Conservation (phyloP, 169 alveolate species). For the Plasmodium gallinaceum region DNA sequence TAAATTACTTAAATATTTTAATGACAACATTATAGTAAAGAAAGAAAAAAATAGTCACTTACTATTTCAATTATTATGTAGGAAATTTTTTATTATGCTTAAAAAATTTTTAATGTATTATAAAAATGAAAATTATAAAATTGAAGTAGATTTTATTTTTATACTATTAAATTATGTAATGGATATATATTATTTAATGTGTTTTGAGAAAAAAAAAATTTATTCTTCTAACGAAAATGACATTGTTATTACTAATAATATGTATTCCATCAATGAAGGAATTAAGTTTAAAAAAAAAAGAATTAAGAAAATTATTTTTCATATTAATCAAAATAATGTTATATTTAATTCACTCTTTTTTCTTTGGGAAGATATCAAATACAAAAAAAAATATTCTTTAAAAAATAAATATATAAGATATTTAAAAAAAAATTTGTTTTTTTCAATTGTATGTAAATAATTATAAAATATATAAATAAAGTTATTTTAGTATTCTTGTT, state of each 20-base stretch:
- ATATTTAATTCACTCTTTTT: conserved; percentile 33
- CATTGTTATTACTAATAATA: conserved; percentile 10
- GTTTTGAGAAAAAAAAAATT: conserved; percentile 19
- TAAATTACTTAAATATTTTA: conserved; percentile 46
- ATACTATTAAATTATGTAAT: conserved; percentile 37
- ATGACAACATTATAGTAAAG: conserved; percentile 16
- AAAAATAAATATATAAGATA: conserved; percentile 28
- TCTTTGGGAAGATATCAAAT: conserved; percentile 58
- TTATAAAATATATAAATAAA: not conserved
- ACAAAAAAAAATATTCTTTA: conserved; percentile 14
- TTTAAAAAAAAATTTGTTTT: conserved; percentile 30
- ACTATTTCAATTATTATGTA: conserved; percentile 23
- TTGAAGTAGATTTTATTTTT: conserved; percentile 13
- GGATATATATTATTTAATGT: conserved; percentile 63
- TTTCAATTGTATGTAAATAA: conserved; percentile 27
- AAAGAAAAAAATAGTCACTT: not conserved
- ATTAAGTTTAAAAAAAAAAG: not conserved
- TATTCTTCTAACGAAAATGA: conserved; percentile 18
- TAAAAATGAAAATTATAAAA: conserved; percentile 19
- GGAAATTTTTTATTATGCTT: conserved; percentile 13
- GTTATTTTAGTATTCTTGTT: no score
- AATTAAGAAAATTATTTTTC: conserved; percentile 43
- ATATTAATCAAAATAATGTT: conserved; percentile 25
- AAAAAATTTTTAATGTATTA: conserved; percentile 15
- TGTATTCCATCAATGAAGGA: not conserved